Conservation (phyloP, 768 basidiomycete genomes). For the Hericium rajendrae region DNA sequence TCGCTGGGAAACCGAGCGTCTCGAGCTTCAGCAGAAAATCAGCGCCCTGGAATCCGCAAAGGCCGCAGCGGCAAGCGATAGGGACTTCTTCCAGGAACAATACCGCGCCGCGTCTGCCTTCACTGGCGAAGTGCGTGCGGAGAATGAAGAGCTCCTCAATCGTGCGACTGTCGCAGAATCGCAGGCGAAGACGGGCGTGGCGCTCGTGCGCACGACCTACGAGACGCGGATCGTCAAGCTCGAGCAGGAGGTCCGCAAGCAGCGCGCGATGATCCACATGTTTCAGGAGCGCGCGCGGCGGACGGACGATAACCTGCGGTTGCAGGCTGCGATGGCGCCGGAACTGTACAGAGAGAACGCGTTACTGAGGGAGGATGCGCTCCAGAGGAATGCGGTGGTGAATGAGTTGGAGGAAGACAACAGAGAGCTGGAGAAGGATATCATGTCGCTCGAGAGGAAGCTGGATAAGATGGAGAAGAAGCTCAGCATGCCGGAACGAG, state of each 20-base stretch:
- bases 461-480: slow-evolving; percentile 22
- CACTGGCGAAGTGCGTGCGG: slow-evolving; percentile 5
- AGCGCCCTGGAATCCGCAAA: slow-evolving; percentile 1
- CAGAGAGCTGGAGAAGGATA: slow-evolving; percentile 1
- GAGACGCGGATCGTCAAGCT: slow-evolving; percentile 10
- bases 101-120: slow-evolving; percentile 11
- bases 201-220: slow-evolving; percentile 10
- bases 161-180: slow-evolving; percentile 14
- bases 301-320: slow-evolving; percentile 12
- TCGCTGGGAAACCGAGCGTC: slow-evolving; percentile 5
- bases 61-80: slow-evolving; percentile 4
- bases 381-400: slow-evolving; percentile 3
- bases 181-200: slow-evolving; percentile 9
- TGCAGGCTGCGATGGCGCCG: slow-evolving; percentile 7
- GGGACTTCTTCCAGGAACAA: slow-evolving; percentile 11
- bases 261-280: slow-evolving; percentile 5
- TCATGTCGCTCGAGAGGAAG: slow-evolving; percentile 22
- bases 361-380: not conserved
- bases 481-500: slow-evolving; percentile 11
- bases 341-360: slow-evolving; percentile 4
- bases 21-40: not conserved
- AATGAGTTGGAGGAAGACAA: slow-evolving; percentile 9
- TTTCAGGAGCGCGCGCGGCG: slow-evolving; percentile 13
- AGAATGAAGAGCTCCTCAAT: slow-evolving; percentile 11
- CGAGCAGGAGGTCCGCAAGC: slow-evolving; percentile 7